phyloP scores from a whole-genome alignment of 192 early-diverging fungal genomes.

The Gigaspora rosea region DNA sequence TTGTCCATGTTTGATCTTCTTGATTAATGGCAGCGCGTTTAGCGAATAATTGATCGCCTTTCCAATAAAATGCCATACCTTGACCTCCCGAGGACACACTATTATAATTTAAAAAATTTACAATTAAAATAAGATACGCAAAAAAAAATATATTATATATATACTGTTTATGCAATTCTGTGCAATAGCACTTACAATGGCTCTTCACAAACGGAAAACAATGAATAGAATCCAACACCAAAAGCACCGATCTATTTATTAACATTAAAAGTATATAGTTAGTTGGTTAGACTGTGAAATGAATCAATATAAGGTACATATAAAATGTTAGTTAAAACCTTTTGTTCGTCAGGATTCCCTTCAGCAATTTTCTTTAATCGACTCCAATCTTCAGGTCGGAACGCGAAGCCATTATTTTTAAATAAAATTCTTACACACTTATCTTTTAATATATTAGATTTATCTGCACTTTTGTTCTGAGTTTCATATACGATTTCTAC shows the following conservation, averaged over 20 bases:
- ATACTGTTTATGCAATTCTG: no score
- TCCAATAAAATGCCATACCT: slow-evolving; percentile 90
- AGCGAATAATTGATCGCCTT: slow-evolving; percentile 83
- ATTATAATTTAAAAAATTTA: background rate
- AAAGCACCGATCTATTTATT: slow-evolving; percentile 68
- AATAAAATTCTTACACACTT: slow-evolving; percentile 60
- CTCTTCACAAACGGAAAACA: slow-evolving; percentile 88
- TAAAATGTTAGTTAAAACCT: slow-evolving; percentile 27
- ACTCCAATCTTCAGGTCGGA: slow-evolving; percentile 80
- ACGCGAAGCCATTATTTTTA: slow-evolving; percentile 84
- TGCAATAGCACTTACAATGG: slow-evolving; percentile 64
- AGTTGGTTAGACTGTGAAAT: background rate
- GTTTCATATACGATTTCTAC: slow-evolving; percentile 64
- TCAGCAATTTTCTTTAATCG: slow-evolving; percentile 85
- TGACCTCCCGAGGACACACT: slow-evolving; percentile 71
- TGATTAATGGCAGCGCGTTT: slow-evolving; percentile 61
- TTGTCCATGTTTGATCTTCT: slow-evolving; percentile 62
- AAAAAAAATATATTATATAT: no score
- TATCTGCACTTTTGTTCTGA: slow-evolving; percentile 38
- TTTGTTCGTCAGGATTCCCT: slow-evolving; percentile 82
- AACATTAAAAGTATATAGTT: slow-evolving; percentile 36
- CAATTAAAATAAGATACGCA: no score
- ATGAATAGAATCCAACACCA: slow-evolving; percentile 84
- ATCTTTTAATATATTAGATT: slow-evolving; percentile 40
- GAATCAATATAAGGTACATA: no score